Base-by-base conservation (phyloP, 2,329 filamentous ascomycete genomes). In the Fusarium irregulare region DNA sequence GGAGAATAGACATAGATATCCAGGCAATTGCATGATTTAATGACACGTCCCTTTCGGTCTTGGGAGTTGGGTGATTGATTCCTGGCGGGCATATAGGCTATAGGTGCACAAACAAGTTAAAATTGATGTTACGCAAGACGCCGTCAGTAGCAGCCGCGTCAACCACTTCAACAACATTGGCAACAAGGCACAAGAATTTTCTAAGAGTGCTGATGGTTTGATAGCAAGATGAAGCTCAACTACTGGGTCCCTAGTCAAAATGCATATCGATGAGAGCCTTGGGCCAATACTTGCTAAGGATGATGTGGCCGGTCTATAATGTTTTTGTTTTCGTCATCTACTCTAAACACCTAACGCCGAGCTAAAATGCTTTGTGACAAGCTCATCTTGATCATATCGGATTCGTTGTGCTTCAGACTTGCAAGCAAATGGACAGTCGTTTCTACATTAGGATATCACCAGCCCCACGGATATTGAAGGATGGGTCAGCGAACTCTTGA, bases 391-490 rank as follows among this genome's bases (percentile, higher is more conserved):
- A 18, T 47, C n/a, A 16, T 12, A 32, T 37, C 34, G 63, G 46
- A 27, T 54, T 45, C 25, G 13, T 27, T 48, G 40, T 20, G 41
- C 30, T 18, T 32, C 18, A 41, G 23, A 18, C n/a, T 25, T 54
- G 41, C 18, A 55, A 28, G 16, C 11, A n/a, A 16, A 30, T 37
- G 18, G 42, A 34, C n/a, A 32, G 14, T 16, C 18, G 21, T 56
- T 27, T 56, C 66, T 63, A 80, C n/a, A 78, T 69, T 12, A 79
- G 60, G 27, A 81, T 60, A 46, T 81, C 79, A 1, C 77, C 78
- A 7, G 78, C 63, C 6, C 73, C 72, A 3, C 75, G 64, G 18
- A 77, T 62, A 46, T 53, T 75, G 40, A 72, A 79, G 16, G 75
- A 37, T n/a, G 69, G 42, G 8, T 71, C 68, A 28, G 70, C 69